A percentile compares a stretch with the other conserved stretches of the same genome.
These are phyloP conservation scores for Scenedesmus sp. DNA, from an alignment of 163 green algal genomes.

Conservation along the genomic window DNA sequence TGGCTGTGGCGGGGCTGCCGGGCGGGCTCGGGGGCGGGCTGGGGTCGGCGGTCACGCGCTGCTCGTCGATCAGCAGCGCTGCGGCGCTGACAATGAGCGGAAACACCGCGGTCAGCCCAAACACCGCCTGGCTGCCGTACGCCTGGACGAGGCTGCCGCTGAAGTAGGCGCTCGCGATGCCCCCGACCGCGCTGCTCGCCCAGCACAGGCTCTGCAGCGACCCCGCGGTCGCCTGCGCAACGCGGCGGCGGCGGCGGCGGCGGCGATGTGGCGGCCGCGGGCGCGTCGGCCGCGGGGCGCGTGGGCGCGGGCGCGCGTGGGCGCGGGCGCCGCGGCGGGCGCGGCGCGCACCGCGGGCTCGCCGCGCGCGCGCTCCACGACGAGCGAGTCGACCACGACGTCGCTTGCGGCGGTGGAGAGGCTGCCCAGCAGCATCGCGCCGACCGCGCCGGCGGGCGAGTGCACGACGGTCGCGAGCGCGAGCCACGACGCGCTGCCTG, in stretches of 20 bases:
- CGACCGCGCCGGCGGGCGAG: slow-evolving; percentile 51
- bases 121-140: slow-evolving; percentile 71
- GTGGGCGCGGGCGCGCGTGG: too few relatives aligned
- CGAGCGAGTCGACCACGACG: slow-evolving; percentile 95
- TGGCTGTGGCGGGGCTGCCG: background rate
- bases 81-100: slow-evolving; percentile 85
- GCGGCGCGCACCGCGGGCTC: slow-evolving; percentile 56
- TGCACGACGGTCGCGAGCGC: slow-evolving; percentile 61
- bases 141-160: slow-evolving; percentile 81
- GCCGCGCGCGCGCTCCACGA: slow-evolving; percentile 83
- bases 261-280: too few relatives aligned
- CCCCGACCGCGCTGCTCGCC: slow-evolving; percentile 79
- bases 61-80: slow-evolving; percentile 86
- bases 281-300: too few relatives aligned
- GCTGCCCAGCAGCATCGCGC: slow-evolving; percentile 68
- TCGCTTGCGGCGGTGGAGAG: slow-evolving; percentile 82
- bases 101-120: slow-evolving; percentile 88
- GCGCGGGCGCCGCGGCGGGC: too few relatives aligned
- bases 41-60: slow-evolving; percentile 38
- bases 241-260: background rate
- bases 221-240: slow-evolving; percentile 68
- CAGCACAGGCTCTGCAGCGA: slow-evolving; percentile 96
- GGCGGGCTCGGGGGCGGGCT: background rate
- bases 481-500: slow-evolving; percentile 66
- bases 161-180: slow-evolving; percentile 90